These are phyloP conservation scores for Phytophthora cactorum DNA, from an alignment of 352 stramenopile genomes.

Conservation along the genomic window DNA sequence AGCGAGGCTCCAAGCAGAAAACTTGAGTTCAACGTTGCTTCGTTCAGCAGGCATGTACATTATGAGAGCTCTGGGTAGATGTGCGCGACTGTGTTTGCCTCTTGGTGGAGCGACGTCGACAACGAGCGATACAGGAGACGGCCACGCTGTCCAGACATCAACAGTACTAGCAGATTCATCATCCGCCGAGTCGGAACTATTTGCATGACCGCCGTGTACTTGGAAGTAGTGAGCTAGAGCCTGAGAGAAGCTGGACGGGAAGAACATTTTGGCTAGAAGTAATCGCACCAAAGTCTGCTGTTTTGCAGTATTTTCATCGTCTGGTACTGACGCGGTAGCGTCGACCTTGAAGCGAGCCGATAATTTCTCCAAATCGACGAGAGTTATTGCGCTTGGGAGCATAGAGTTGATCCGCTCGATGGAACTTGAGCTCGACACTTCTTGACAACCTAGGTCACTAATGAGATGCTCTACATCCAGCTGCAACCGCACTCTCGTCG, in stretches of 20 bases:
- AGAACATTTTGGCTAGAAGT: conserved; percentile 49
- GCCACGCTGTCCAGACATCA: conserved; percentile 11
- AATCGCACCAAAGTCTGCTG: conserved; percentile 12
- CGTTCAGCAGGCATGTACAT: conserved; percentile 18
- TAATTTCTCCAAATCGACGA: conserved; percentile 21
- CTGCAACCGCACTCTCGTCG: conserved; percentile 28
- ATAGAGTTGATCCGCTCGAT: not conserved
- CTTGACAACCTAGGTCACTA: conserved; percentile 17
- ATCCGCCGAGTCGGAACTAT: not conserved
- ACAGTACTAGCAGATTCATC: not conserved
- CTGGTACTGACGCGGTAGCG: not conserved
- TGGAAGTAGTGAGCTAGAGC: conserved; percentile 22
- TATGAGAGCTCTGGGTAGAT: conserved; percentile 32
- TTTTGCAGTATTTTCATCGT: not conserved
- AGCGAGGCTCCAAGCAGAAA: conserved; percentile 21
- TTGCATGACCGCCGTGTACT: not conserved
- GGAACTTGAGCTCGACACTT: conserved; percentile 1
- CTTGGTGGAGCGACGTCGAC: conserved; percentile 24
- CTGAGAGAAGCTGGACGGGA: conserved; percentile 35
- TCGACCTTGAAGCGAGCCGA: not conserved
- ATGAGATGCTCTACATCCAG: conserved; percentile 29
- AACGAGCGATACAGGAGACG: conserved; percentile 17
- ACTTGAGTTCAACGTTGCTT: conserved; percentile 14
- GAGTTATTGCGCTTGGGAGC: conserved; percentile 1
- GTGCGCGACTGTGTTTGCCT: conserved; percentile 22